Percentiles rank a stretch among this genome's conserved stretches.
phyloP scores from a whole-genome alignment of 139 green algal species.

The Coccomyxa sp. region DNA sequence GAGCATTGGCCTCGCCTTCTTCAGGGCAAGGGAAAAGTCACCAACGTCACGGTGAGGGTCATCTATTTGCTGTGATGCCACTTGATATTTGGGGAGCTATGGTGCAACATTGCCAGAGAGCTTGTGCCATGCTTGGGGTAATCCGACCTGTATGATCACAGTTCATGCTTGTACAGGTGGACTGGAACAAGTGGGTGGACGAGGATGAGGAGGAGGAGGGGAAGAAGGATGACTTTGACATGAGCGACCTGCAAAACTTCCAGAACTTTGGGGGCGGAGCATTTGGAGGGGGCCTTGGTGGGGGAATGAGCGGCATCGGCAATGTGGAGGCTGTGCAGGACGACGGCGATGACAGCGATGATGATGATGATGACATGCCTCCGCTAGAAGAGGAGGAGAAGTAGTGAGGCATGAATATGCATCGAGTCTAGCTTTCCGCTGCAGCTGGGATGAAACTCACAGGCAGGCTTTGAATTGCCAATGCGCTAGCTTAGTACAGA shows the following conservation, averaged over 20 bases:
- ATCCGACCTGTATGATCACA: not conserved
- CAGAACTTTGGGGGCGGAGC: slow-evolving; percentile 18
- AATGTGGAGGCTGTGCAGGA: slow-evolving; percentile 5
- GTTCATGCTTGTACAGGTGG: not conserved
- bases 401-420: not conserved
- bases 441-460: too few species aligned
- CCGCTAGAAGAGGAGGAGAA: not conserved
- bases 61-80: not conserved
- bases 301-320: slow-evolving; percentile 30
- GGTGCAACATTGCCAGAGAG: not conserved
- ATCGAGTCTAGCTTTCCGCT: too few species aligned
- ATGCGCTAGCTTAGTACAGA: too few species aligned
- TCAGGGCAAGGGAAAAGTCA: slow-evolving; percentile 37
- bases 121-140: not conserved
- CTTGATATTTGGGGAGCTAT: not conserved
- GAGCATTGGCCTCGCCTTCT: slow-evolving; percentile 65
- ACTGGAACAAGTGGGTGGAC: slow-evolving; percentile 64
- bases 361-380: slow-evolving; percentile 13
- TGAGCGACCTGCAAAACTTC: slow-evolving; percentile 30
- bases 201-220: slow-evolving; percentile 60
- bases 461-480: too few species aligned
- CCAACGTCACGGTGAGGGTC: slow-evolving; percentile 54
- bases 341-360: slow-evolving; percentile 1
- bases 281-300: slow-evolving; percentile 18
- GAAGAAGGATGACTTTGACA: slow-evolving; percentile 32